Evolutionary conservation across 169 alveolate species (phyloP).

Genomic region (Eimeria nieschulzi): DNA sequence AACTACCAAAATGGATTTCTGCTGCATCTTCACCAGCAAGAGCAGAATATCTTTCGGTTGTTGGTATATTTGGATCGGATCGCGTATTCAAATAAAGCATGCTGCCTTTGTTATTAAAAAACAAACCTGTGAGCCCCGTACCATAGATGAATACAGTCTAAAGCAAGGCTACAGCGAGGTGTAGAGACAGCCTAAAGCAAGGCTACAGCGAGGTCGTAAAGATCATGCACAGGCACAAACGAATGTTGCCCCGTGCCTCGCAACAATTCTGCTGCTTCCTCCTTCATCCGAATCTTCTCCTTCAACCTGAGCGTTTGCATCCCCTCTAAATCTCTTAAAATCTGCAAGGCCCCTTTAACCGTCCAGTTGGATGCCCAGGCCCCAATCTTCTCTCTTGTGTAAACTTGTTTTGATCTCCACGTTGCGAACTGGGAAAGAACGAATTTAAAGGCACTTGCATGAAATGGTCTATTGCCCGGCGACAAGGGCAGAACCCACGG

Average conservation of each 20-base stretch:
- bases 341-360: not conserved
- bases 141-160: too few species aligned
- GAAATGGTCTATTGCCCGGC: conserved; percentile 9
- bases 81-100: too few species aligned
- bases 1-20: too few species aligned
- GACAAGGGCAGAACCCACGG: not conserved
- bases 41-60: too few species aligned
- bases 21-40: too few species aligned
- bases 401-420: not conserved
- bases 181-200: not conserved
- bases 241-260: not conserved
- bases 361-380: not conserved
- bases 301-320: not conserved
- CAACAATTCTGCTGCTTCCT: not conserved
- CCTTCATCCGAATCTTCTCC: not conserved
- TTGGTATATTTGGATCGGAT: too few species aligned
- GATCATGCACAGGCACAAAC: not conserved
- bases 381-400: not conserved
- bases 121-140: too few species aligned
- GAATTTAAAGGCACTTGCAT: not conserved
- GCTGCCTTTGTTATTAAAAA: too few species aligned
- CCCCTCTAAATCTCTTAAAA: not conserved
- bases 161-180: conserved; percentile 3
- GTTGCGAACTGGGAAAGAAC: not conserved
- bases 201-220: conserved; percentile 11